These are phyloP conservation scores for Metschnikowia hibisci DNA, from an alignment of 805 yeast species.

Conservation along the genomic window DNA sequence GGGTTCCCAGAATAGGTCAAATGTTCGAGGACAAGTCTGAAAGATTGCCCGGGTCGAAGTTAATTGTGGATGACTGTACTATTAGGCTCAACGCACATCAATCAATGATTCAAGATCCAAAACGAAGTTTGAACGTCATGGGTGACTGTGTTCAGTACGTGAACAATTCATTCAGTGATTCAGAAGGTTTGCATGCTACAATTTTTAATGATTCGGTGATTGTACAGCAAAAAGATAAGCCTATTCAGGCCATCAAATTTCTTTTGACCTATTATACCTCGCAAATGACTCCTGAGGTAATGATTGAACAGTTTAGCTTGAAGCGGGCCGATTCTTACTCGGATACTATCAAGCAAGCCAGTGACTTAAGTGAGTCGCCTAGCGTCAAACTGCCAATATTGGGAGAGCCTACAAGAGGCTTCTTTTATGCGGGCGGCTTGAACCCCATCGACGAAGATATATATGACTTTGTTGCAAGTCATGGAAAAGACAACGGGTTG, in stretches of 20 bases:
- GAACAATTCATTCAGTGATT: constrained; percentile 63
- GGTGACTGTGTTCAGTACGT: constrained; percentile 86
- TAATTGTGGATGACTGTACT: constrained; percentile 71
- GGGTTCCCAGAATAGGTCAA: constrained; percentile 57
- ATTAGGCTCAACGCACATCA: constrained; percentile 72
- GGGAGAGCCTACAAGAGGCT: constrained; percentile 3
- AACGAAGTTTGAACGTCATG: constrained; percentile 61
- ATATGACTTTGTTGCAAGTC: constrained; percentile 49
- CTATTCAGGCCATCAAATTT: constrained; percentile 53
- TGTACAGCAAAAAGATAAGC: constrained; percentile 62
- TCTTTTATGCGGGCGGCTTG: constrained; percentile 59
- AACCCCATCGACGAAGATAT: constrained; percentile 68
- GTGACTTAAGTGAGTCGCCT: neutral
- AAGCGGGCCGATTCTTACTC: constrained; percentile 16
- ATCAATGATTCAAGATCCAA: constrained; percentile 55
- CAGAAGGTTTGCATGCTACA: constrained; percentile 63
- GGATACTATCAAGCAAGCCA: constrained; percentile 5
- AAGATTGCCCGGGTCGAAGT: constrained; percentile 73
- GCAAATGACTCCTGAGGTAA: constrained; percentile 14
- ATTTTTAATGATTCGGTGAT: constrained; percentile 65
- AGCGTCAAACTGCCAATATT: constrained; percentile 10
- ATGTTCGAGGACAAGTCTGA: constrained; percentile 62
- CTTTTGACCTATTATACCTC: constrained; percentile 38
- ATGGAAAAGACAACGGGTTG: constrained; percentile 34
- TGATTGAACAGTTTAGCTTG: constrained; percentile 26